These are phyloP conservation scores for Metschnikowia henanensis DNA, from an alignment of 805 yeast species.

Conservation along the genomic window DNA sequence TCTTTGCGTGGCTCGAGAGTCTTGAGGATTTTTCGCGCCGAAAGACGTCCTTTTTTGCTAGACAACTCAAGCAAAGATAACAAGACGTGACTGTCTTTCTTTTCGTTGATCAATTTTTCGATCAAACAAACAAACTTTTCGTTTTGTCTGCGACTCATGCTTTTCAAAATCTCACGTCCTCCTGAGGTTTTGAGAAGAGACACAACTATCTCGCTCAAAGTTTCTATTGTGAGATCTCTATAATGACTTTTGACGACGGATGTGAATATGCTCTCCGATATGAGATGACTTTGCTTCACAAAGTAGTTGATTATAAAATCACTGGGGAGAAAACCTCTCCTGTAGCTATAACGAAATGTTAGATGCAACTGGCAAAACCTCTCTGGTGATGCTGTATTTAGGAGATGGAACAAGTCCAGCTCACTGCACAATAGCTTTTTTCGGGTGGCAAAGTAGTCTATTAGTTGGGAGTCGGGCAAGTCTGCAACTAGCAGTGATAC, in stretches of 20 bases:
- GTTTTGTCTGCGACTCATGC: slow-evolving; percentile 3
- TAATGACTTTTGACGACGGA: slow-evolving; percentile 1
- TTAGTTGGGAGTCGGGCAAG: neutral
- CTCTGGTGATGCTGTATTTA: neutral
- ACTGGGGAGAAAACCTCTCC: slow-evolving; percentile 2
- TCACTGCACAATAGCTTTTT: slow-evolving; percentile 6
- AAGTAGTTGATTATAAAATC: slow-evolving; percentile 7
- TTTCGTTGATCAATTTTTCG: neutral
- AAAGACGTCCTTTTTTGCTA: slow-evolving; percentile 1
- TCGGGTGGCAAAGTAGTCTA: slow-evolving; percentile 2
- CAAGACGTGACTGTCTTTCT: neutral
- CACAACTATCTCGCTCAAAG: neutral
- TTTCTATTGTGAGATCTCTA: neutral
- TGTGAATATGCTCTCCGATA: neutral
- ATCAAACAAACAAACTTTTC: slow-evolving; percentile 1
- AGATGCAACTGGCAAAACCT: slow-evolving; percentile 1
- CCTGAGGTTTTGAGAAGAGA: slow-evolving; percentile 1
- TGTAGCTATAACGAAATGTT: slow-evolving; percentile 3
- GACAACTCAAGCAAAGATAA: slow-evolving; percentile 8
- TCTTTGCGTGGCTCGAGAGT: neutral
- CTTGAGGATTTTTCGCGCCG: slow-evolving; percentile 2
- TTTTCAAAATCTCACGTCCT: slow-evolving; percentile 7
- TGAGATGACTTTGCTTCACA: slow-evolving; percentile 2
- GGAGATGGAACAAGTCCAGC: slow-evolving; percentile 6
- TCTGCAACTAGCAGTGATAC: slow-evolving; percentile 1